phyloP scores from a whole-genome alignment of 2,329 filamentous ascomycete genomes.

The Fonsecaea pugnacius region DNA sequence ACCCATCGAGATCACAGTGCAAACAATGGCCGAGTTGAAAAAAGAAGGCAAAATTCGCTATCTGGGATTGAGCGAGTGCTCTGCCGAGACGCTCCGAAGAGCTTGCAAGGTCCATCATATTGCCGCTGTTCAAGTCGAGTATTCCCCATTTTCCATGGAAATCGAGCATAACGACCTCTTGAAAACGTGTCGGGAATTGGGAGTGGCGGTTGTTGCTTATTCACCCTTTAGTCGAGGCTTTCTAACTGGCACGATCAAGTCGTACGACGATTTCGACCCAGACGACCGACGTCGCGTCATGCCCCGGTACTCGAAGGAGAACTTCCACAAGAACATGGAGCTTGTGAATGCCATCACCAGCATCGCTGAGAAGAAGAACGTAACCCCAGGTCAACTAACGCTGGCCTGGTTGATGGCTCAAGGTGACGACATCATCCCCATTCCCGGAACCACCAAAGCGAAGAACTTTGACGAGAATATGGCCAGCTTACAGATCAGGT shows the following conservation, averaged over 20 bases:
- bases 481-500: slow-evolving; percentile 41
- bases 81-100: slow-evolving; percentile 49
- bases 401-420: slow-evolving; percentile 55
- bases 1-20: slow-evolving; percentile 54
- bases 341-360: slow-evolving; percentile 52
- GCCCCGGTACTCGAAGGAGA: slow-evolving; percentile 57
- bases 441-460: slow-evolving; percentile 45
- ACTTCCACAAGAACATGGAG: slow-evolving; percentile 56
- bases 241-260: slow-evolving; percentile 54
- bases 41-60: slow-evolving; percentile 49
- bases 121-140: slow-evolving; percentile 64
- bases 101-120: slow-evolving; percentile 36
- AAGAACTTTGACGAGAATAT: slow-evolving; percentile 41
- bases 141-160: slow-evolving; percentile 61
- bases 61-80: slow-evolving; percentile 49
- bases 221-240: slow-evolving; percentile 64
- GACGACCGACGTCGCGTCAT: slow-evolving; percentile 50
- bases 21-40: slow-evolving; percentile 40
- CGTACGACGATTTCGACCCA: slow-evolving; percentile 52
- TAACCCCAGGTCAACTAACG: slow-evolving; percentile 53
- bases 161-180: slow-evolving; percentile 63
- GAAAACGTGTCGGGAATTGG: slow-evolving; percentile 58
- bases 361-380: slow-evolving; percentile 51
- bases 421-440: slow-evolving; percentile 47
- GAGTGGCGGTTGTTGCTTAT: slow-evolving; percentile 64